Conservation (phyloP, 2,329 filamentous ascomycete genomes). For the Colletotrichum sp. region DNA sequence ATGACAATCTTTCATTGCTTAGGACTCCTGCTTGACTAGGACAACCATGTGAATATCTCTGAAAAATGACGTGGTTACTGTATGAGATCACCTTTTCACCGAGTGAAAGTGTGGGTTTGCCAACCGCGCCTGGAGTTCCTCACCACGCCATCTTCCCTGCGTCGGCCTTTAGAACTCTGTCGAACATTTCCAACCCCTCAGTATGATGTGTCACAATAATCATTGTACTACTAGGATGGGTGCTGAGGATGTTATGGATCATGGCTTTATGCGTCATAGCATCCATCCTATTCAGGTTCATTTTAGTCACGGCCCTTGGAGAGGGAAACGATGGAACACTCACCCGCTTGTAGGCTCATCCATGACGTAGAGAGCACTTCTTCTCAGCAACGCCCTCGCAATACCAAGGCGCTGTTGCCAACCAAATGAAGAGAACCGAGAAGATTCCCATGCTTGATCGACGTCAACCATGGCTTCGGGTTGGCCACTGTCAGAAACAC, state of each 20-base stretch:
- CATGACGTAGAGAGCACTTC: neutral
- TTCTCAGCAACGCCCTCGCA: neutral
- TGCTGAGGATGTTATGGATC: neutral
- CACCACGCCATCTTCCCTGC: neutral
- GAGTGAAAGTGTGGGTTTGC: neutral
- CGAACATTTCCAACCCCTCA: neutral
- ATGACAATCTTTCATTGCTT: neutral
- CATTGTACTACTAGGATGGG: neutral
- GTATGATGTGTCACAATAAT: neutral
- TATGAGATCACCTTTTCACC: neutral
- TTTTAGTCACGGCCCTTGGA: neutral
- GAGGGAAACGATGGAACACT: neutral
- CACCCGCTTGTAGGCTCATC: neutral
- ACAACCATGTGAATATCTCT: neutral
- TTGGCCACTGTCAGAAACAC: rapidly evolving
- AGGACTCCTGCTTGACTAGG: neutral
- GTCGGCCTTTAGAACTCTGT: neutral
- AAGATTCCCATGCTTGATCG: neutral
- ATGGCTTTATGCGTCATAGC: neutral
- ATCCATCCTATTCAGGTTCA: neutral
- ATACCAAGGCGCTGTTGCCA: neutral
- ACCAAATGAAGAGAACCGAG: neutral
- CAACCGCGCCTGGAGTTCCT: neutral
- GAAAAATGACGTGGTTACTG: neutral
- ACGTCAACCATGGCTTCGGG: neutral